Conservation (phyloP, 169 alveolate genomes). For the Cryptosporidium baileyi region DNA sequence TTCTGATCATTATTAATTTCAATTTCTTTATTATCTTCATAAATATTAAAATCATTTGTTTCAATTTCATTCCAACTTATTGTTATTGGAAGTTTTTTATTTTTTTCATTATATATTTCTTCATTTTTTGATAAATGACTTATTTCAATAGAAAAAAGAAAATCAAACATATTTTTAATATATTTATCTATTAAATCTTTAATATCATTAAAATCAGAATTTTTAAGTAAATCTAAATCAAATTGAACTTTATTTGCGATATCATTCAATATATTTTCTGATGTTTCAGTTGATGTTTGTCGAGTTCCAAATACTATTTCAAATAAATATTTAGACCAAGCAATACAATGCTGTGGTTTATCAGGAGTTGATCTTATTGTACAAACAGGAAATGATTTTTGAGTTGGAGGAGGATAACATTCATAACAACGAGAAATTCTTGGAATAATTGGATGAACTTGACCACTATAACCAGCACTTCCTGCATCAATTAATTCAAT, state of each 20-base stretch:
- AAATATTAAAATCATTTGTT: background rate
- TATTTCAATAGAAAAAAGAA: constrained; percentile 9
- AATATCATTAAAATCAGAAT: constrained; percentile 65
- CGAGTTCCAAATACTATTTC: constrained; percentile 81
- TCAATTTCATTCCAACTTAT: constrained; percentile 15
- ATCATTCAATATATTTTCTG: constrained; percentile 74
- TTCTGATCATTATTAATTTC: background rate
- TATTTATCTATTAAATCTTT: constrained; percentile 31
- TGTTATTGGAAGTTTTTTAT: constrained; percentile 32
- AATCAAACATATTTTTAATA: constrained; percentile 19
- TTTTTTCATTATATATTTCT: background rate
- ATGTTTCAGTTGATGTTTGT: constrained; percentile 68
- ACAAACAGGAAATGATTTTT: constrained; percentile 95
- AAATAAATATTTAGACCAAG: constrained; percentile 93
- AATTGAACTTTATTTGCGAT: constrained; percentile 69
- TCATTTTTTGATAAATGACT: background rate
- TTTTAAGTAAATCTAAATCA: constrained; percentile 9
- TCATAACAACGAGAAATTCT: constrained; percentile 92
- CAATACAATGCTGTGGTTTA: constrained; percentile 97
- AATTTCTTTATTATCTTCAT: background rate
- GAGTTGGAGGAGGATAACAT: constrained; percentile 86
- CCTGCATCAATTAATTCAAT: constrained; percentile 95
- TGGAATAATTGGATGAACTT: constrained; percentile 85
- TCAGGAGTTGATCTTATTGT: constrained; percentile 98
- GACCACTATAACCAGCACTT: constrained; percentile 93